Base-by-base conservation (phyloP, 1,139 yeast genomes). In the Meyerozyma elateridarum region DNA sequence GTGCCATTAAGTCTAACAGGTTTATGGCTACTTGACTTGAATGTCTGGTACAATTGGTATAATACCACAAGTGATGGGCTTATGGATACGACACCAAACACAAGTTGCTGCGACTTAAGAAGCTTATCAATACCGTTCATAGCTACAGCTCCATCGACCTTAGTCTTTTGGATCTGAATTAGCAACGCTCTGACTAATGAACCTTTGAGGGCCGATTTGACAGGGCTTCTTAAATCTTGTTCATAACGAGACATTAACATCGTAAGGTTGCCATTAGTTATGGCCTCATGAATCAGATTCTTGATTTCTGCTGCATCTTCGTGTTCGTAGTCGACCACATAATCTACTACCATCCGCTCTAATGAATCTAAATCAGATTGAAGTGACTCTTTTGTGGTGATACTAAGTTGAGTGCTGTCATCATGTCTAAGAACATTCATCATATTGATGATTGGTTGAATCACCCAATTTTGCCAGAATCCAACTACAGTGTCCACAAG, bases 91-190 rank as follows among this genome's bases (percentile, higher is more conserved):
- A 85, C 65, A 2, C 95, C 96, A 61, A 91, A 87, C 15, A 91
- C 93, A 33, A 91, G 71, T 53, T 91, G 95, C 59, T 91, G 98
- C 28, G 93, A 82, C 54, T 87, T 83, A 34, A 91, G 69, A 43
- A 91, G 64, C 53, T 85, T 82, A 57, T 91, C 97, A 41, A 91
- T 89, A 6, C 97, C 97, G 45, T 73, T 78, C 40, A 91, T 74
- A 0, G 96, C 97, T 6, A 88, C 66, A 20, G 85, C 91, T 3
- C 95, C 95, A 53, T 91, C 98, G 9, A 91, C 96, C 59, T 91
- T 91, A 9, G 95, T 83, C 58, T 91, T 91, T 54, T 91, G 98
- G 7, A 91, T 66, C 56, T 91, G 97, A 38, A 91, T 89, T 46
- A 91, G 59, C 29, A 91, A 58, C 8, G 91, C 79, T 32, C 95